phyloP scores from a whole-genome alignment of 1,284 basidiomycete genomes.

The Leccinum subfulvum region DNA sequence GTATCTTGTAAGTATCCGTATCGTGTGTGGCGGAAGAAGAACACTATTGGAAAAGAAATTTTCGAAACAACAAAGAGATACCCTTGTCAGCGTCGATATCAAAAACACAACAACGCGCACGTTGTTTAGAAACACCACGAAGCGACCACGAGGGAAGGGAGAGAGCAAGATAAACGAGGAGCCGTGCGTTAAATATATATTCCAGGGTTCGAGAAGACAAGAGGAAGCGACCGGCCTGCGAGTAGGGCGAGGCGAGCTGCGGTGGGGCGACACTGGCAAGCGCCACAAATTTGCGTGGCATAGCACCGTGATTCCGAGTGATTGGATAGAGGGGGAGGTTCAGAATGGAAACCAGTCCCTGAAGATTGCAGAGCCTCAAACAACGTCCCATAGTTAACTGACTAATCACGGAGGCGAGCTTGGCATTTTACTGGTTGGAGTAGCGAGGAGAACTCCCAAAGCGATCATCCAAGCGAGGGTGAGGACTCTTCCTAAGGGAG shows the following conservation, averaged over 20 bases:
- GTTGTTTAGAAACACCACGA: conserved; percentile 7
- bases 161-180: neutral
- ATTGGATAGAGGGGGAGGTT: neutral
- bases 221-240: conserved; percentile 7
- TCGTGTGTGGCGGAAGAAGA: neutral
- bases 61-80: neutral
- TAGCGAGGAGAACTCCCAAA: neutral
- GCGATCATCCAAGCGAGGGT: neutral
- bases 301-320: conserved; percentile 16
- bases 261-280: conserved; percentile 2
- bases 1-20: neutral
- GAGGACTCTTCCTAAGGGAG: neutral
- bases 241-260: conserved; percentile 23
- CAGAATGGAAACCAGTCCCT: conserved; percentile 25
- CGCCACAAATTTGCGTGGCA: conserved; percentile 11
- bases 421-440: neutral
- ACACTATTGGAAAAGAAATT: neutral
- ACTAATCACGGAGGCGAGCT: conserved; percentile 1
- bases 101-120: conserved; percentile 5
- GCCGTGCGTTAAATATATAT: conserved; percentile 23
- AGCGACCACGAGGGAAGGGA: conserved; percentile 18
- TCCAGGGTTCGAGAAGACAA: conserved; percentile 9
- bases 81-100: conserved; percentile 8
- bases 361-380: neutral
- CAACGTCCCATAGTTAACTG: neutral